Evolutionary conservation across 2,329 filamentous ascomycete genomes (phyloP).

Genomic region (Fusarium pininemorale): DNA sequence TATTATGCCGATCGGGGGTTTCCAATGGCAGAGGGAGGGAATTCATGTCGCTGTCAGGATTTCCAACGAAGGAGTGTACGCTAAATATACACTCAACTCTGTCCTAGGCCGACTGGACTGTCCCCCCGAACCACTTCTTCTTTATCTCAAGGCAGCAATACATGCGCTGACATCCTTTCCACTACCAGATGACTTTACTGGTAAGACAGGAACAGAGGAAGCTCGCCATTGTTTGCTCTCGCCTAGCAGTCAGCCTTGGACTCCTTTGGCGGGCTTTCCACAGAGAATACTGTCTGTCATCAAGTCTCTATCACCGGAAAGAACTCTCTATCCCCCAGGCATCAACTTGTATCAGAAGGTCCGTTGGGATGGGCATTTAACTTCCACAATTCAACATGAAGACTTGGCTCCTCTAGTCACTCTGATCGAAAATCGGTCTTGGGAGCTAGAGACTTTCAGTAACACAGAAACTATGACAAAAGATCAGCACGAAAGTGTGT

Average conservation of each 20-base stretch:
- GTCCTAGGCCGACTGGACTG: conserved; percentile 66
- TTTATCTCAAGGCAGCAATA: conserved; percentile 65
- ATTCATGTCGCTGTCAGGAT: conserved; percentile 54
- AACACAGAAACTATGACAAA: background rate
- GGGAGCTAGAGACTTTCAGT: conserved; percentile 38
- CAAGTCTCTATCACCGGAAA: conserved; percentile 40
- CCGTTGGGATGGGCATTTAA: conserved; percentile 45
- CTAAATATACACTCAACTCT: conserved; percentile 62
- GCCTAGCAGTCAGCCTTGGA: conserved; percentile 58
- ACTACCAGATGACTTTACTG: conserved; percentile 66
- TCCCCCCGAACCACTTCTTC: conserved; percentile 61
- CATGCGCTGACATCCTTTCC: conserved; percentile 70
- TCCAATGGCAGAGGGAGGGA: conserved; percentile 43
- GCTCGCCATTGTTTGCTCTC: conserved; percentile 56
- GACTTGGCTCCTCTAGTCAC: conserved; percentile 44
- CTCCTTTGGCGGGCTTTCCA: conserved; percentile 36
- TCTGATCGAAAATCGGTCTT: conserved; percentile 45
- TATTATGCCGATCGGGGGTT: conserved; percentile 60
- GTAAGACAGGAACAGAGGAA: conserved; percentile 69
- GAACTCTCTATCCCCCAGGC: conserved; percentile 51
- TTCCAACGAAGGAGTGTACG: conserved; percentile 50
- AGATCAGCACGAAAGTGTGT: background rate
- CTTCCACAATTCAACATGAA: conserved; percentile 51
- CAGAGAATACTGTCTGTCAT: conserved; percentile 3
- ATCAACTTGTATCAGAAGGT: conserved; percentile 48